Percentiles rank a stretch among this genome's conserved stretches.
These are phyloP conservation scores for Plectosphaerella cucumerina DNA, from an alignment of 2,329 filamentous ascomycete genomes.

Conservation along the genomic window DNA sequence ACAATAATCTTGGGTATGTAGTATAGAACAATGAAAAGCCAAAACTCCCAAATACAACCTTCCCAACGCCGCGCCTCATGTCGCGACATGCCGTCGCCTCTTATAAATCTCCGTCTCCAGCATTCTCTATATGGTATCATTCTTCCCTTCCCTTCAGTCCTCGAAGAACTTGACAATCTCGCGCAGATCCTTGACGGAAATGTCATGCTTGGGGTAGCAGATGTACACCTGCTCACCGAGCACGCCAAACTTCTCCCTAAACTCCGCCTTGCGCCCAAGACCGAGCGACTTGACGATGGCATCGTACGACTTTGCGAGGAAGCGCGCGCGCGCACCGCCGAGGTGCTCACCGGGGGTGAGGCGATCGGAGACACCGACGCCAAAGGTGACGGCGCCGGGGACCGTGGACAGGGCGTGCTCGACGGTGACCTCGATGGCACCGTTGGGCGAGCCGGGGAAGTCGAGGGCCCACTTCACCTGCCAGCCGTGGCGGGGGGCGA, in stretches of 20 bases:
- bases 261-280: slow-evolving; percentile 80
- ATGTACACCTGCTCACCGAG: slow-evolving; percentile 83
- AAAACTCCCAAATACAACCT: background rate
- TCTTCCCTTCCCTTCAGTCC: slow-evolving; percentile 25
- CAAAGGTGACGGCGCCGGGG: slow-evolving; percentile 70
- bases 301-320: slow-evolving; percentile 78
- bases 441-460: slow-evolving; percentile 81
- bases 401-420: slow-evolving; percentile 58
- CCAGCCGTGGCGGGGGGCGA: slow-evolving; percentile 78
- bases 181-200: slow-evolving; percentile 76
- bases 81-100: background rate
- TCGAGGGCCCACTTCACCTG: slow-evolving; percentile 96
- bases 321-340: slow-evolving; percentile 72
- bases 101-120: background rate
- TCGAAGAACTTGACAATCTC: slow-evolving; percentile 91
- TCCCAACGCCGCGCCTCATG: background rate
- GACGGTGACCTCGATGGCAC: slow-evolving; percentile 81
- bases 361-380: slow-evolving; percentile 71
- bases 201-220: slow-evolving; percentile 80
- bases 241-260: slow-evolving; percentile 85
- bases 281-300: slow-evolving; percentile 78
- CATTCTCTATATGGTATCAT: background rate
- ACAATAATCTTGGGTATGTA: background rate
- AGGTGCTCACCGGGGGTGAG: slow-evolving; percentile 79
- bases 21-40: background rate